Evolutionary conservation across 1,284 basidiomycete genomes (phyloP), one percentile per base, ranked within the genome.

Genomic region (Apiotrichum akiyoshidainum): DNA sequence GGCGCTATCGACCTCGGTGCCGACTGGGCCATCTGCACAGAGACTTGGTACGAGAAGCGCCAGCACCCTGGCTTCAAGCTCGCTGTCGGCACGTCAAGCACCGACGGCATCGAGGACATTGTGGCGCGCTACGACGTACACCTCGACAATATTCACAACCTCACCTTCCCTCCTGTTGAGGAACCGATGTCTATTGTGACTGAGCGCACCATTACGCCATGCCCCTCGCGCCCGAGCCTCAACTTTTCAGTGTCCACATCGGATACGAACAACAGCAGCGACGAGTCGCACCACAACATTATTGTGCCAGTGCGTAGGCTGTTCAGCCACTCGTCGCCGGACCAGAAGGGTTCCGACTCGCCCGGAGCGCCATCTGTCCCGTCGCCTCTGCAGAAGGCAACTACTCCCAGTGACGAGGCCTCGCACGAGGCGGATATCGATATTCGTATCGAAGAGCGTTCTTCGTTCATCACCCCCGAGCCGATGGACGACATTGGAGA

Each of bases 1-100:
- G 68, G 70, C 12, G 60, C 61, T 2, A 58, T 70, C 17, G 70
- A 71, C 46, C 33, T 65, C 4, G 42, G 47, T 19, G 67, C 65
- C 9, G 67, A 71, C 45, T 59, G 58, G 46, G 67, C 68, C 4
- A 52, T 70, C 5, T 58, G 66, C 33, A 47, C 57, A 14, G 66
- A 69, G 53, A 64, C 59, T 21, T 56, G 68, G 46, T 67, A 64
- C 53, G 65, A 68, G 44, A 58, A 63, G 9, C 61, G 68, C 16
- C 46, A 39, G 7, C 52, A 56, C 8, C 61, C 61, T 1, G 61
- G 61, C 5, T 17, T 48, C 42, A 54, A 51, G 37, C 57, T 63
- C n/a, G 35, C 34, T 12, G 46, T 52, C 5, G 52, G 41, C 16
- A 45, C 35, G 0, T 39, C 44, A 16, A 33, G 26, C 9, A 8